Percentiles rank a stretch among this genome's conserved stretches.
These are phyloP conservation scores for Rhodosporidiobolus sp. DNA, from an alignment of 768 basidiomycete genomes.

Conservation along the genomic window DNA sequence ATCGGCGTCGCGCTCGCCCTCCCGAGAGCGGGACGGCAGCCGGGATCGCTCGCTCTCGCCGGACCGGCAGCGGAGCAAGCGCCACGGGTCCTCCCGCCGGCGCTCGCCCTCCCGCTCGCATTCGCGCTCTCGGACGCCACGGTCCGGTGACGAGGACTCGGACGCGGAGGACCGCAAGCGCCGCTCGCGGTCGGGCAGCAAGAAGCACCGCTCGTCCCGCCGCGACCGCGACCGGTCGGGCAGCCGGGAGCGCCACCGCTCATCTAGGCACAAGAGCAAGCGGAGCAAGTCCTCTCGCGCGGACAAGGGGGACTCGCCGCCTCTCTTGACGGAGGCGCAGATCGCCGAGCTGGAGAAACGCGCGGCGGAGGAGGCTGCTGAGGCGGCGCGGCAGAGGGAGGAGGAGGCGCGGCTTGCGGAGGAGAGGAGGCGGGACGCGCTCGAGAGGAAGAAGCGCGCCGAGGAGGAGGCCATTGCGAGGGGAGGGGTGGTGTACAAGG, in stretches of 20 bases:
- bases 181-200: neutral
- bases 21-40: neutral
- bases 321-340: conserved; percentile 16
- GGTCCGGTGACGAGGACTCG: neutral
- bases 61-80: conserved; percentile 17
- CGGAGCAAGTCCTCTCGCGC: conserved; percentile 41
- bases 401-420: conserved; percentile 65
- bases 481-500: conserved; percentile 37
- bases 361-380: conserved; percentile 58
- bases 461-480: conserved; percentile 25
- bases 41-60: conserved; percentile 31
- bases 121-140: too few relatives aligned
- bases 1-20: conserved; percentile 4
- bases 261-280: conserved; percentile 33
- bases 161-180: neutral
- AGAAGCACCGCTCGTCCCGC: conserved; percentile 22
- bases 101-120: neutral
- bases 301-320: conserved; percentile 27
- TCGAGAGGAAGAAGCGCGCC: conserved; percentile 47
- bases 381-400: conserved; percentile 46
- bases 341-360: conserved; percentile 46
- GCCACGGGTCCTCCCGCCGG: conserved; percentile 8
- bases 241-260: conserved; percentile 11
- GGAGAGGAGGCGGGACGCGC: conserved; percentile 63
- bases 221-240: conserved; percentile 9